Conservation (phyloP, 495 filamentous ascomycete species). For the Penicilliopsis zonata region DNA sequence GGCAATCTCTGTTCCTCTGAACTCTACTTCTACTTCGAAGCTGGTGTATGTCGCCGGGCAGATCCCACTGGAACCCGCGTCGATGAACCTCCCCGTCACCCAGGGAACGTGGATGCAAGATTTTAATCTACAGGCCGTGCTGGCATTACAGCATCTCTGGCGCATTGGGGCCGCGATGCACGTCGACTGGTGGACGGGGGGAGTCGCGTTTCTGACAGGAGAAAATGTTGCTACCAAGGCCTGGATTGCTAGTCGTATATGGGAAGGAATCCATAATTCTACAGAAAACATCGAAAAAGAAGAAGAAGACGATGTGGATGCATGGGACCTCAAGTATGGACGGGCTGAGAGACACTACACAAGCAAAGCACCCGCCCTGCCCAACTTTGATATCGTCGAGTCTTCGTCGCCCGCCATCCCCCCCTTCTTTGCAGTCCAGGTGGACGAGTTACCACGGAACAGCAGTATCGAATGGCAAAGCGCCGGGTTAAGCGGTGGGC, state of each 20-base stretch:
- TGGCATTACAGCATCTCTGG: conserved; percentile 84
- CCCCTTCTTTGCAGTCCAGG: conserved; percentile 60
- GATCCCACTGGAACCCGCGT: conserved; percentile 74
- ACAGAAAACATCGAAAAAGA: conserved; percentile 12
- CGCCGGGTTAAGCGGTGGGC: conserved; percentile 23
- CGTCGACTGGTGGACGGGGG: conserved; percentile 61
- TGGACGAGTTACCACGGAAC: conserved; percentile 55
- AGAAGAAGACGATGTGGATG: conserved; percentile 44
- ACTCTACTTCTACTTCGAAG: conserved; percentile 7
- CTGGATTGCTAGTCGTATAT: conserved; percentile 32
- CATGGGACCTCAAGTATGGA: conserved; percentile 61
- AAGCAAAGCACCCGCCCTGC: conserved; percentile 9
- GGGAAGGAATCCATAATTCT: conserved; percentile 35
- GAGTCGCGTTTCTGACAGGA: conserved; percentile 54
- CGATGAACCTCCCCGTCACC: conserved; percentile 46
- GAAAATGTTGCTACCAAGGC: conserved; percentile 20
- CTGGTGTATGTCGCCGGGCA: conserved; percentile 70
- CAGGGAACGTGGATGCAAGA: conserved; percentile 13
- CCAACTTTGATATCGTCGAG: conserved; percentile 19
- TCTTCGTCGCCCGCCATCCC: conserved; percentile 26
- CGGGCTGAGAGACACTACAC: conserved; percentile 14
- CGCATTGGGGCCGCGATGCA: conserved; percentile 63
- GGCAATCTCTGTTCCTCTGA: conserved; percentile 52
- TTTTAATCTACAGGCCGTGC: conserved; percentile 36
- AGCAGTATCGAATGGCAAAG: conserved; percentile 67